Conservation (phyloP, 225 moss, liverwort and hornwort genomes). For the Straminergon stramineum region DNA sequence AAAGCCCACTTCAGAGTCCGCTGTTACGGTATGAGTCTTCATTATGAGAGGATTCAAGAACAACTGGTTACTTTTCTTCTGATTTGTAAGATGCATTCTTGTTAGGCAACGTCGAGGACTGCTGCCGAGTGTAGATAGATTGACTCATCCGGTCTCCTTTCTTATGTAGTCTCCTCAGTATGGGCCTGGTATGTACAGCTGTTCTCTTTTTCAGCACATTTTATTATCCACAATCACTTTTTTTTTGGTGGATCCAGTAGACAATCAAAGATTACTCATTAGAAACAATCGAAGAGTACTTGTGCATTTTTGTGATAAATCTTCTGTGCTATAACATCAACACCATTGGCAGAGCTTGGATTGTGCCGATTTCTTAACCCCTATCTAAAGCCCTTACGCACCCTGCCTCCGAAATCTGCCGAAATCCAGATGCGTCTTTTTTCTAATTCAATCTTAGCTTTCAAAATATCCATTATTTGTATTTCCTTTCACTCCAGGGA, state of each 20-base stretch:
- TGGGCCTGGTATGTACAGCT: neutral
- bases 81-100: conserved; percentile 20
- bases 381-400: neutral
- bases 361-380: neutral
- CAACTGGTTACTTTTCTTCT: neutral
- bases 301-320: neutral
- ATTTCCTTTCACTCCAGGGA: neutral
- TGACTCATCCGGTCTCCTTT: neutral
- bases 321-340: neutral
- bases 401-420: neutral
- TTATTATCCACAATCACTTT: neutral
- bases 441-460: neutral
- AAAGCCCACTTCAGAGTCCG: conserved; percentile 9
- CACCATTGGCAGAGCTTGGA: neutral
- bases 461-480: too few relatives aligned
- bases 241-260: neutral
- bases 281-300: neutral
- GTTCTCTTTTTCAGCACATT: neutral
- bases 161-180: neutral
- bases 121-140: neutral
- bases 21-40: neutral
- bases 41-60: neutral
- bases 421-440: too few relatives aligned
- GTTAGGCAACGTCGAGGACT: neutral
- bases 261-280: neutral